phyloP scores from a whole-genome alignment of 805 yeast genomes.

The Pichia paraexigua region DNA sequence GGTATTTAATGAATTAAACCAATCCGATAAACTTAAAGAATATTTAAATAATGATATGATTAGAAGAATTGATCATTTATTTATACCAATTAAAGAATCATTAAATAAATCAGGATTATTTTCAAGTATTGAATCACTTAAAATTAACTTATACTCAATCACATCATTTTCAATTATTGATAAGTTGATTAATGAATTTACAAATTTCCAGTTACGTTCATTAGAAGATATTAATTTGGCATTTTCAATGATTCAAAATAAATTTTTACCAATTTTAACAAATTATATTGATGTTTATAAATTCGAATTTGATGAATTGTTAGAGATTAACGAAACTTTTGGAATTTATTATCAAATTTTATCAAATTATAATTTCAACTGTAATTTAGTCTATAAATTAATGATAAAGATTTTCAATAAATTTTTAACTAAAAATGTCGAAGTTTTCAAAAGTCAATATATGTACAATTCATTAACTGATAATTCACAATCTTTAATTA shows the following conservation, averaged over 20 bases:
- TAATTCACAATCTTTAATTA: constrained; percentile 80
- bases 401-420: constrained; percentile 50
- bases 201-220: constrained; percentile 56
- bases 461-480: constrained; percentile 59
- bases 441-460: constrained; percentile 55
- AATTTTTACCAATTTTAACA: constrained; percentile 51
- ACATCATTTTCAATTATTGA: constrained; percentile 76
- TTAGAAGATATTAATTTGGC: constrained; percentile 58
- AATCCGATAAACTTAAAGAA: constrained; percentile 48
- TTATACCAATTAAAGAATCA: constrained; percentile 50
- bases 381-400: constrained; percentile 52
- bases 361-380: constrained; percentile 61
- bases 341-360: constrained; percentile 70
- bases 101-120: constrained; percentile 23
- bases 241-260: constrained; percentile 63
- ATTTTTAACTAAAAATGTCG: constrained; percentile 48
- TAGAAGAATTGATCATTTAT: constrained; percentile 59
- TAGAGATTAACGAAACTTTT: constrained; percentile 50
- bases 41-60: constrained; percentile 66
- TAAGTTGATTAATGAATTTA: constrained; percentile 53
- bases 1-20: constrained; percentile 70
- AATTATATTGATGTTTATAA: constrained; percentile 37
- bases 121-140: constrained; percentile 37
- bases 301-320: constrained; percentile 36
- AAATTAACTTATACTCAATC: constrained; percentile 50